Conservation (phyloP, 345 rosid genomes). For the Gynandropsis gynandra region DNA sequence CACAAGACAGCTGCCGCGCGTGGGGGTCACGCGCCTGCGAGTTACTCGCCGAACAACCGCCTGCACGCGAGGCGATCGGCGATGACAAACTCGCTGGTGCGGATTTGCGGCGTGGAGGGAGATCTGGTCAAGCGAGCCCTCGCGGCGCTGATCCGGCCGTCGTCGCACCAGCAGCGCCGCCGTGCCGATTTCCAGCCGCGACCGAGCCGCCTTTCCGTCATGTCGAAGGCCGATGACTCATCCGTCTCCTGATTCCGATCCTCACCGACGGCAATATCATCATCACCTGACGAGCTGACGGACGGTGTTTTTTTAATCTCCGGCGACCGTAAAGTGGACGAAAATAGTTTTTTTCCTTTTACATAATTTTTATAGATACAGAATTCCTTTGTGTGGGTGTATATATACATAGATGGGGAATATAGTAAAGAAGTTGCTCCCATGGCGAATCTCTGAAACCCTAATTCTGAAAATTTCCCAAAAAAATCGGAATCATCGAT, state of each 20-base stretch:
- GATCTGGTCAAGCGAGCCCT: conserved; percentile 53
- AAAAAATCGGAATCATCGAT: too few species aligned
- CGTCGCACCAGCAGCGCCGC: conserved; percentile 50
- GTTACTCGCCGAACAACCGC: conserved; percentile 39
- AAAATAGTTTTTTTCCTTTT: too few species aligned
- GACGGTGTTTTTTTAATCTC: too few species aligned
- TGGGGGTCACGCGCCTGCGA: conserved; percentile 9
- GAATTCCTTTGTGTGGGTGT: too few species aligned
- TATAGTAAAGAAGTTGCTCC: too few species aligned
- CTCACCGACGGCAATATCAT: too few species aligned
- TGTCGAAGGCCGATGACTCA: conserved; percentile 31
- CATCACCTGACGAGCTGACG: too few species aligned
- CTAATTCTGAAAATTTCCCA: too few species aligned
- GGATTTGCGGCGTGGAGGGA: conserved; percentile 61
- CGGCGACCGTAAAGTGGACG: too few species aligned
- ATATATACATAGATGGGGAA: too few species aligned
- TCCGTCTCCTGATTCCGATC: neutral
- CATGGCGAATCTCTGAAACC: too few species aligned
- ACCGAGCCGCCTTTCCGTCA: conserved; percentile 41
- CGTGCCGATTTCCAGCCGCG: conserved; percentile 37
- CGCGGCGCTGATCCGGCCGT: conserved; percentile 50
- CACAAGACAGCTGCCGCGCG: conserved; percentile 35
- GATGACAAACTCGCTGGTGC: conserved; percentile 54
- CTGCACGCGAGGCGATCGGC: conserved; percentile 35
- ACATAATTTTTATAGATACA: too few species aligned